These are phyloP conservation scores for Cercophora newfieldiana DNA, from an alignment of 495 filamentous ascomycete genomes.

Conservation along the genomic window DNA sequence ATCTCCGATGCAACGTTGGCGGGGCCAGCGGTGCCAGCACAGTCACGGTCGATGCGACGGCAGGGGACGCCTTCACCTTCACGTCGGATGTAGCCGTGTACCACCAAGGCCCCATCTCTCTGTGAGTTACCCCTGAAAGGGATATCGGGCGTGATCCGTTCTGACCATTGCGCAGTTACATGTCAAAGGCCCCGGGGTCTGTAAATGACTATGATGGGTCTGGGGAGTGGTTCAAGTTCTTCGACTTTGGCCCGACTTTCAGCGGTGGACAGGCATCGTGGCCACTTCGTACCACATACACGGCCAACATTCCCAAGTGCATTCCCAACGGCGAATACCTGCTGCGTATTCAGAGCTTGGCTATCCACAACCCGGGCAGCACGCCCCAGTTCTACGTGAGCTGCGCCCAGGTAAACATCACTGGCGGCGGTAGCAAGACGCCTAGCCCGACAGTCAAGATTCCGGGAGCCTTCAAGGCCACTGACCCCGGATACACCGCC, in stretches of 20 bases:
- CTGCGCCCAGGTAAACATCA: slow-evolving; percentile 61
- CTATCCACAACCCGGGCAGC: slow-evolving; percentile 56
- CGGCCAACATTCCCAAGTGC: slow-evolving; percentile 52
- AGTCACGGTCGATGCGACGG: slow-evolving; percentile 47
- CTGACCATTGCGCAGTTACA: slow-evolving; percentile 30
- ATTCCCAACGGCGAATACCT: slow-evolving; percentile 61
- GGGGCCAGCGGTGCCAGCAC: slow-evolving; percentile 48
- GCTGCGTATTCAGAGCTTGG: slow-evolving; percentile 60
- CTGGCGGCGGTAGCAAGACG: slow-evolving; percentile 44
- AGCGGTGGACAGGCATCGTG: slow-evolving; percentile 38
- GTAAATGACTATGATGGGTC: slow-evolving; percentile 51
- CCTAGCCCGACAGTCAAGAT: slow-evolving; percentile 51
- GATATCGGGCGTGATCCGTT: background rate
- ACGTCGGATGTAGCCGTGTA: slow-evolving; percentile 54
- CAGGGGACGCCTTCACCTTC: slow-evolving; percentile 55
- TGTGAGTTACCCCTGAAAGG: slow-evolving; percentile 34
- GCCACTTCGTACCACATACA: slow-evolving; percentile 49
- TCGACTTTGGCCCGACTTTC: slow-evolving; percentile 48
- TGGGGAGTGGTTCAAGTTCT: slow-evolving; percentile 57
- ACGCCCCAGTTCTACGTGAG: slow-evolving; percentile 53
- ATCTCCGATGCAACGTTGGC: slow-evolving; percentile 61
- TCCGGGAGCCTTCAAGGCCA: slow-evolving; percentile 56
- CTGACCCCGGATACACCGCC: slow-evolving; percentile 52
- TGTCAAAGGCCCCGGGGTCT: slow-evolving; percentile 52
- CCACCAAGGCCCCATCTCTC: slow-evolving; percentile 59